Evolutionary conservation across 805 yeast genomes (phyloP).

Genomic region (Debaryomyces maramus): DNA sequence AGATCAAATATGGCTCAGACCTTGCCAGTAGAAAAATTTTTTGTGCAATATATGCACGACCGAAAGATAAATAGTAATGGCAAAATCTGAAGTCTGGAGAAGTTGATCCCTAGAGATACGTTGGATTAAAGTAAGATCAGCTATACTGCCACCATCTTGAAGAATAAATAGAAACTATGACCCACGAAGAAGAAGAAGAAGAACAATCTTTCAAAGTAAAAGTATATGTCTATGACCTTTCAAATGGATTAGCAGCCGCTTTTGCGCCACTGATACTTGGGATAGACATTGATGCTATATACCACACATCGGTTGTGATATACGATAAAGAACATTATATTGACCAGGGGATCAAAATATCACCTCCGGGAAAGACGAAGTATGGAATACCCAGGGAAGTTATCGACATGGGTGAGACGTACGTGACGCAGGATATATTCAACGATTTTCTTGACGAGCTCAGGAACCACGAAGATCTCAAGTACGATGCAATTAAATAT

Average conservation of each 20-base stretch:
- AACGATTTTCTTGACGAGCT: conserved; percentile 55
- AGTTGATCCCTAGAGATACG: too few relatives aligned
- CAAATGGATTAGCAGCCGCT: conserved; percentile 58
- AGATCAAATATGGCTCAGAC: too few relatives aligned
- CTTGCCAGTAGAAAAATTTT: too few relatives aligned
- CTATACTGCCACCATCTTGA: too few relatives aligned
- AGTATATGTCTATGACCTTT: conserved; percentile 63
- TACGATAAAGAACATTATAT: conserved; percentile 57
- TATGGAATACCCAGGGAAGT: conserved; percentile 59
- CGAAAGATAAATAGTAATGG: too few relatives aligned
- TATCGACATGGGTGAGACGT: conserved; percentile 54
- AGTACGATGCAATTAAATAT: conserved; percentile 49
- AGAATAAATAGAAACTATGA: background rate
- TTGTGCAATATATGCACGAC: too few relatives aligned
- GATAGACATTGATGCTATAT: conserved; percentile 56
- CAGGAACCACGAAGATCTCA: conserved; percentile 32
- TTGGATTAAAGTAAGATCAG: too few relatives aligned
- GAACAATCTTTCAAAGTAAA: conserved; percentile 42
- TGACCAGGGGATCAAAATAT: conserved; percentile 54
- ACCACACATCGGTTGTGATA: conserved; percentile 62
- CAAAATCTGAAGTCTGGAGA: too few relatives aligned
- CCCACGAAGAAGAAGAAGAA: conserved; percentile 1
- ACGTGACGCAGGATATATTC: conserved; percentile 50
- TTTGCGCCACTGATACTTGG: conserved; percentile 55
- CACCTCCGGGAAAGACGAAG: conserved; percentile 53